Conservation (phyloP, 352 stramenopile species). For the Phytopythium aichiense region DNA sequence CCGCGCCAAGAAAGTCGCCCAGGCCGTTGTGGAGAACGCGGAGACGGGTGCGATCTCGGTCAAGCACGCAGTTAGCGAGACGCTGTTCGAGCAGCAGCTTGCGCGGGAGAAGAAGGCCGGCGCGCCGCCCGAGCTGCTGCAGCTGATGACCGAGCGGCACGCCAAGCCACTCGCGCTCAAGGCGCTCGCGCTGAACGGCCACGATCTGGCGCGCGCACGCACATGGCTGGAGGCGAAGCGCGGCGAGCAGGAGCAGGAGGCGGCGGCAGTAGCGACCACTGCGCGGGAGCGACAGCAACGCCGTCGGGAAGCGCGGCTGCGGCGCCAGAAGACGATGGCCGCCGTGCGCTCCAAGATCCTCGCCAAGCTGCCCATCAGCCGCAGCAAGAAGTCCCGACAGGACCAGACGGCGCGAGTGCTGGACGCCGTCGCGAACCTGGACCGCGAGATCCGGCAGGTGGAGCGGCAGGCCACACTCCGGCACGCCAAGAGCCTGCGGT, state of each 20-base stretch:
- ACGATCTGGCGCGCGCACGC: constrained; percentile 25
- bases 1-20: constrained; percentile 19
- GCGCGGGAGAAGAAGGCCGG: constrained; percentile 22
- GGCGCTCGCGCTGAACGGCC: constrained; percentile 27
- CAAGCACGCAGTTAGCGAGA: constrained; percentile 17
- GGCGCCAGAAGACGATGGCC: constrained; percentile 19
- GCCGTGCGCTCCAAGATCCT: not conserved
- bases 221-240: constrained; percentile 25
- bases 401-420: constrained; percentile 21
- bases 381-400: constrained; percentile 24
- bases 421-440: constrained; percentile 32
- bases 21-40: constrained; percentile 15
- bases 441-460: constrained; percentile 29
- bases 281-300: constrained; percentile 10
- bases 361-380: constrained; percentile 7
- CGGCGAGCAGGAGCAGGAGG: constrained; percentile 18
- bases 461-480: constrained; percentile 9
- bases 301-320: constrained; percentile 9
- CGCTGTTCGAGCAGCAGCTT: constrained; percentile 22
- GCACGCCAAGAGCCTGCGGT: not conserved
- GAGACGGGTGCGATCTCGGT: constrained; percentile 12
- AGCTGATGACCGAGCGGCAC: constrained; percentile 32
- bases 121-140: constrained; percentile 27
- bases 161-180: constrained; percentile 32
- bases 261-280: not conserved